Evolutionary conservation across 768 basidiomycete genomes (phyloP), one percentile per base, ranked within the genome.

Genomic region (Boletus pseudopeckii): DNA sequence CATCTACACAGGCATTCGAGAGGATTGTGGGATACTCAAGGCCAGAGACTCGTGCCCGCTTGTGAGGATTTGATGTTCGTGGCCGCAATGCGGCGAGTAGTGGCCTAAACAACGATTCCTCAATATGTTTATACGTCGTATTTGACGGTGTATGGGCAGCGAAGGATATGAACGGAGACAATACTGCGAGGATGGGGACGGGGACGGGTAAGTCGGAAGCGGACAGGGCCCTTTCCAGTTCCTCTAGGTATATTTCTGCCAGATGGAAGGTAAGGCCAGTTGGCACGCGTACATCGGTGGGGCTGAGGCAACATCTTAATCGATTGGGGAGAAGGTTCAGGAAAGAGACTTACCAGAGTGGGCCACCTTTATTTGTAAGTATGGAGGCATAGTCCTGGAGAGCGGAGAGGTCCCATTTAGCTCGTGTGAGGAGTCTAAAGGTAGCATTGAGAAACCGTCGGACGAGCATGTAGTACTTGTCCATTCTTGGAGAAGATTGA

Each of bases 391-490:
- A 90, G 41, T 83, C 79, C 9, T 74, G 64, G 47, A 86, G 80
- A 5, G 74, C 67, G 7, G 69, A 61, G 24, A 67, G 59, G 7
- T 85, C 80, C 95, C 95, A 99, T 43, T 80, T 75, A 20, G 72
- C 69, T 42, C 86, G 80, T 36, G 85, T 78, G 24, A 98, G 78
- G 18, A 97, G 79, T 33, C 87, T 76, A 71, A 98, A 95, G 1
- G 88, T 82, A 1, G 87, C 91, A 63, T 94, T 90, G 50, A 90
- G 78, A 64, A 92, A 98, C 58, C 88, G 80, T 54, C 96, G 81
- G 54, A 98, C 84, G 43, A 99, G 86, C 84, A 98, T 86, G 68
- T 96, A 95, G 70, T 91, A 98, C 70, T 99, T 99, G 79, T 99
- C 96, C 69, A 98, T 85, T 61, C 95, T 97, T 63, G 11, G 26